A percentile compares a stretch with the other conserved stretches of the same genome.
These are phyloP conservation scores for Phaffomyces antillensis DNA, from an alignment of 805 yeast species.

Conservation along the genomic window DNA sequence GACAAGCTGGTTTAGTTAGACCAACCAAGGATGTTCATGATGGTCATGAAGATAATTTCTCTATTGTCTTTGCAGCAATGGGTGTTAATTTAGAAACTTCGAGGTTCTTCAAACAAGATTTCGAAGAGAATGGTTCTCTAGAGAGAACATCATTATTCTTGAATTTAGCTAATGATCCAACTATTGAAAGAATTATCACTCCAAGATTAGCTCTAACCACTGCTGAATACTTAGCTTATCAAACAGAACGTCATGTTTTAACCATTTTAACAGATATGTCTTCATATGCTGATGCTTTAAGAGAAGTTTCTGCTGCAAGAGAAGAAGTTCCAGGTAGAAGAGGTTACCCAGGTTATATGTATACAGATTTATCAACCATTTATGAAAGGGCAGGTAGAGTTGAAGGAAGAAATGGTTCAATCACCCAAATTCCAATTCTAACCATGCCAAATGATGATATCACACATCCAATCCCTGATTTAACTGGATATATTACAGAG, in stretches of 20 bases:
- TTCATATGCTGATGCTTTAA: conserved; percentile 98
- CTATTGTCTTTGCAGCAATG: conserved; percentile 99
- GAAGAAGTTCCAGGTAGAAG: conserved; percentile 99
- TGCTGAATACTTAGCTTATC: conserved; percentile 97
- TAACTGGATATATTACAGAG: conserved; percentile 98
- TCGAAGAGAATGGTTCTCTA: conserved; percentile 96
- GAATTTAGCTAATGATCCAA: conserved; percentile 98
- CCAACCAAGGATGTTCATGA: conserved; percentile 99
- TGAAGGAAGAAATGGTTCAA: conserved; percentile 99
- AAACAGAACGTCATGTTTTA: conserved; percentile 97
- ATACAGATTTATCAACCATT: conserved; percentile 97
- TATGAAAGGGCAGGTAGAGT: conserved; percentile 99
- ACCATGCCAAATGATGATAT: conserved; percentile 99
- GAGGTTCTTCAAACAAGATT: conserved; percentile 97
- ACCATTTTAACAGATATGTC: conserved; percentile 99
- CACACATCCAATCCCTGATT: conserved; percentile 99
- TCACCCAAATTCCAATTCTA: conserved; percentile 96
- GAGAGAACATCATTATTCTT: conserved; percentile 96
- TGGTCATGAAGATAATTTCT: conserved; percentile 99
- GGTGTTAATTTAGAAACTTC: conserved; percentile 99
- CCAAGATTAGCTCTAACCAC: conserved; percentile 98
- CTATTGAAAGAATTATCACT: conserved; percentile 98
- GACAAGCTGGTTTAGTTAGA: conserved; percentile 98
- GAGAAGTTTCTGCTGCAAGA: conserved; percentile 99
- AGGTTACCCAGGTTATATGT: conserved; percentile 99